These are phyloP conservation scores for Sugiyamaella japonica DNA, from an alignment of 1,139 yeast genomes.

Conservation along the genomic window DNA sequence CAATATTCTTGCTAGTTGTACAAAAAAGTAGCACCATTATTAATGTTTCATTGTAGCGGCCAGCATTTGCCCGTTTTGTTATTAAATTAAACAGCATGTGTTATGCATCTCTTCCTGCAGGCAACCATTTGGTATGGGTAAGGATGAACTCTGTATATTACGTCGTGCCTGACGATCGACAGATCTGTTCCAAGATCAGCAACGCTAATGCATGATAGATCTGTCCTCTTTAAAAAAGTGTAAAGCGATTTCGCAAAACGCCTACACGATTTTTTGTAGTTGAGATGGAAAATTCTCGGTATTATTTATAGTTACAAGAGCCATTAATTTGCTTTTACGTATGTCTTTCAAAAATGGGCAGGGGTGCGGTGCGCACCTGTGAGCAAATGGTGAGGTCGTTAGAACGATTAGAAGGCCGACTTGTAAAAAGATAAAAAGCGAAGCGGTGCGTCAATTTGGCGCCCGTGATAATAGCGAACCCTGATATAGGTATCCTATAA, in stretches of 20 bases:
- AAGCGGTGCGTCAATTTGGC: too few species aligned
- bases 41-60: neutral
- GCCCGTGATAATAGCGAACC: too few species aligned
- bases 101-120: neutral
- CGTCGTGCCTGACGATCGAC: neutral
- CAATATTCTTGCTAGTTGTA: neutral
- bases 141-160: neutral
- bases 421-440: too few species aligned
- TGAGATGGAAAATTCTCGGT: neutral
- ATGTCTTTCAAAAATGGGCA: neutral
- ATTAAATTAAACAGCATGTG: neutral
- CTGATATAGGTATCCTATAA: too few species aligned
- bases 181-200: neutral
- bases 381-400: neutral
- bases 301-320: neutral
- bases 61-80: neutral
- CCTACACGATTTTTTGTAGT: neutral
- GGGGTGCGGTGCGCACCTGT: neutral
- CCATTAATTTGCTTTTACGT: neutral
- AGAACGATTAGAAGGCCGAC: neutral
- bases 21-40: neutral
- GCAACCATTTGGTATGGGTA: neutral
- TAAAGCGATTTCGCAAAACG: neutral
- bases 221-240: neutral
- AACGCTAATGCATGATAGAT: neutral